Evolutionary conservation across 305 asterid species (phyloP), one percentile per base, ranked within the genome.

Genomic region (Stenogyne calaminthoides): DNA sequence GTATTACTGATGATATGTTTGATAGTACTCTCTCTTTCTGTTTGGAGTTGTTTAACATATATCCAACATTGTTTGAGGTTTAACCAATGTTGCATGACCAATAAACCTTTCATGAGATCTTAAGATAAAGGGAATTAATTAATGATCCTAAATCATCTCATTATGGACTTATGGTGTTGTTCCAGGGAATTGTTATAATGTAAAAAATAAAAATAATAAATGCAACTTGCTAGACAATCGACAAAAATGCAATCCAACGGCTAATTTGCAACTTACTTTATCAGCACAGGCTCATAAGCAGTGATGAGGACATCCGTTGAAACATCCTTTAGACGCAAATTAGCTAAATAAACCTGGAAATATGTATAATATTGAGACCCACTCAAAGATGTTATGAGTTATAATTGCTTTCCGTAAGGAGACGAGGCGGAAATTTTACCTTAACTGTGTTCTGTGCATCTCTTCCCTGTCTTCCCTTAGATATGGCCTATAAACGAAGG

Each of bases 401-500:
- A 19, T 54, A 65, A 61, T 51, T 59, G 49, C 9, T 46, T 19
- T 11, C 16, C 18, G 0, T 18, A 27, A 22, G 54, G 69, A 72
- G 65, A 60, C 56, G 52, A 76, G 44, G 39, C 5, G 14, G 59
- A 60, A 62, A 76, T 46, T 56, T 69, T 72, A 90, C 98, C 96
- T 84, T 89, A 6, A 93, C 90, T 34, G 80, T 58, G 79, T 93
- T 89, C 56, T 87, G 91, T 10, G 97, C 98, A 78, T 91, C 96
- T 82, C 98, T 89, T 56, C 97, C 97, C 70, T 93, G 98, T 68
- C 93, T 90, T 74, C 96, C 97, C 85, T 93, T 93, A 22, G 97
- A 86, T 74, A 93, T 73, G 44, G 84, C 91, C 98, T 93, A 72
- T 16, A 80, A 78, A 65, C 25, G 46, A 74, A 74, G 49, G 37